phyloP scores from a whole-genome alignment of 1,139 yeast species.

The Scheffersomyces titani region DNA sequence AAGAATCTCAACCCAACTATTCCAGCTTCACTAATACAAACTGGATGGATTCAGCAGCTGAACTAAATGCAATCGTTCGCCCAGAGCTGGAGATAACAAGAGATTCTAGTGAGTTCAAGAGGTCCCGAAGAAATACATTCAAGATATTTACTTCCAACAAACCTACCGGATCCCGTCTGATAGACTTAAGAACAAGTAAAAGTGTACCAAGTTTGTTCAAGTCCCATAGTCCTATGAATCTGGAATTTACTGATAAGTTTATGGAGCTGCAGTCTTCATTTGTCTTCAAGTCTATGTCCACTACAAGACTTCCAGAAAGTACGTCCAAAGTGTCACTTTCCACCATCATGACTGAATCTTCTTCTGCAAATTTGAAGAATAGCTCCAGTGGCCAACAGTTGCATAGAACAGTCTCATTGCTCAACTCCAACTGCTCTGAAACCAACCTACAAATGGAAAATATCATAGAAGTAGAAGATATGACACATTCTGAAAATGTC shows the following conservation, averaged over 20 bases:
- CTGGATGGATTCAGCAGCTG: slow-evolving; percentile 21
- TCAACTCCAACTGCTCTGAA: slow-evolving; percentile 8
- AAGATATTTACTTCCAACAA: neutral
- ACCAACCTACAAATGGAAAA: slow-evolving; percentile 4
- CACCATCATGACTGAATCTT: slow-evolving; percentile 7
- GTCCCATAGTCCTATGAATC: slow-evolving; percentile 1
- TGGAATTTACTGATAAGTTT: slow-evolving; percentile 2
- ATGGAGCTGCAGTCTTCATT: slow-evolving; percentile 1
- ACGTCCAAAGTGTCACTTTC: slow-evolving; percentile 8
- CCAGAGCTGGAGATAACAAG: neutral
- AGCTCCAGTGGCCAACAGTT: neutral
- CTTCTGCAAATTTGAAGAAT: neutral
- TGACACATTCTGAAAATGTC: slow-evolving; percentile 6
- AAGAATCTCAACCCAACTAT: slow-evolving; percentile 4
- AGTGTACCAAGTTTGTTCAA: slow-evolving; percentile 10
- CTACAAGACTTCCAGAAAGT: slow-evolving; percentile 1
- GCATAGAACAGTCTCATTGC: slow-evolving; percentile 9
- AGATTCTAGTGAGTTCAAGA: neutral
- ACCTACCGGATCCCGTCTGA: neutral
- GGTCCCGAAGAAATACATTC: slow-evolving; percentile 2
- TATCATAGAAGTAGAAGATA: slow-evolving; percentile 10
- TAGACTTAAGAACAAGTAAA: slow-evolving; percentile 7
- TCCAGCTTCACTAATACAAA: slow-evolving; percentile 13
- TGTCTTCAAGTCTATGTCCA: neutral
- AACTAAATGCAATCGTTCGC: neutral